Evolutionary conservation across 2,329 filamentous ascomycete species (phyloP), one percentile per base, ranked within the genome.

Genomic region (Hymenoscyphus salicellus): DNA sequence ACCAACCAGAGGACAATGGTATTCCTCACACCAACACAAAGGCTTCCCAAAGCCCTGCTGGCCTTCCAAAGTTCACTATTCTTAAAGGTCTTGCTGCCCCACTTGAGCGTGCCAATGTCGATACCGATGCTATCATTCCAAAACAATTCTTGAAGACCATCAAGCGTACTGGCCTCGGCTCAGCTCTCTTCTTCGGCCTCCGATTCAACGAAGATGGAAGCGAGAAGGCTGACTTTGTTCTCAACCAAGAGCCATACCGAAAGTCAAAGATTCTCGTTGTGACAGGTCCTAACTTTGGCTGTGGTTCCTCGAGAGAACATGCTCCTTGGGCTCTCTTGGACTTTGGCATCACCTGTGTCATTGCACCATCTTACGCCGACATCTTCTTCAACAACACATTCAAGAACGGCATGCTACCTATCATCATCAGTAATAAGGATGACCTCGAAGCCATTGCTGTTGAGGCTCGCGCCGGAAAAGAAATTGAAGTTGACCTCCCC

Each of bases 361-460:
- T 98, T 72, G 95, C 94, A 0, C 92, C 92, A 1, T 93, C 90
- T n/a, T 91, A 86, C 71, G 91, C 90, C 65, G 92, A 96, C 75
- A 99, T 99, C 78, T 97, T 97, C 87, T 96, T 94, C 86, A 97
- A 97, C 86, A 99, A 99, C 83, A 95, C 91, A n/a, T 98, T 97
- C 86, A 98, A 99, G 85, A 99, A 99, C 82, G 94, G 94, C 81
- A 98, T 98, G 95, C 83, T 98, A 68, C 93, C 94, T 58, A 87
- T 98, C 66, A 80, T 84, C 65, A 90, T 98, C 75, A 80, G 84
- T 36, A 87, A 94, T 77, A 79, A 86, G 69, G 81, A 79, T 1
- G 83, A 85, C 36, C 81, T 97, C 3, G 83, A 90, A 55, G 83
- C 83, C 67, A 88, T 98, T 69, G 88, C 90, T 43, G 86, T 82